A percentile compares a stretch with the other conserved stretches of the same genome.
phyloP scores from a whole-genome alignment of 495 filamentous ascomycete species.

The Daldinia vernicosa region DNA sequence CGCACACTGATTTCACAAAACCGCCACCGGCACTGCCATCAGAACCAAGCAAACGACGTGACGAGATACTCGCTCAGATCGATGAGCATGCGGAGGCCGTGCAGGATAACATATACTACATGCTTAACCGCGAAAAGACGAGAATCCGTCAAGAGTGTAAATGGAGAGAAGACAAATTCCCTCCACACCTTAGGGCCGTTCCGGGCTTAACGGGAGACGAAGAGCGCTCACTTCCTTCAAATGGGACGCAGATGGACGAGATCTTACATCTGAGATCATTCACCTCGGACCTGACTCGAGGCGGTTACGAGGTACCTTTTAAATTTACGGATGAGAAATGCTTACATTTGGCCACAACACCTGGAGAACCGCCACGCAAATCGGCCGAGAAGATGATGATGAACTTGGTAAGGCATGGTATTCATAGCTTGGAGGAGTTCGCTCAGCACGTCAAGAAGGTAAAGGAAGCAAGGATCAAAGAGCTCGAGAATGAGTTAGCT shows the following conservation, averaged over 20 bases:
- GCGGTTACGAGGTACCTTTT: constrained; percentile 23
- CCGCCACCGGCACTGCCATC: constrained; percentile 38
- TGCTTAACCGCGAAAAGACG: constrained; percentile 52
- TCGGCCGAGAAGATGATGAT: constrained; percentile 35
- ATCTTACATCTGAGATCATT: constrained; percentile 22
- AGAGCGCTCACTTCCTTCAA: constrained; percentile 18
- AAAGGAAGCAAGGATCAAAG: constrained; percentile 22
- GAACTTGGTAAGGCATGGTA: constrained; percentile 31
- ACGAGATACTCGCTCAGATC: constrained; percentile 50
- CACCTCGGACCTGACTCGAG: constrained; percentile 9
- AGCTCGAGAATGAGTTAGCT: constrained; percentile 12
- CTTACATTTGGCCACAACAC: constrained; percentile 1
- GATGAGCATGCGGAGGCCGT: constrained; percentile 53
- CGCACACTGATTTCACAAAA: constrained; percentile 48
- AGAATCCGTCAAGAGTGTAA: constrained; percentile 42
- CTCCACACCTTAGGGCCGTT: not conserved
- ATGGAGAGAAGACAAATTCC: constrained; percentile 22
- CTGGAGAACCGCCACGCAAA: constrained; percentile 34
- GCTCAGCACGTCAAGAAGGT: constrained; percentile 10
- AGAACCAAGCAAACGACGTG: constrained; percentile 46
- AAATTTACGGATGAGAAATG: constrained; percentile 22
- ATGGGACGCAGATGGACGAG: constrained; percentile 27
- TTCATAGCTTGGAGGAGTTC: constrained; percentile 32
- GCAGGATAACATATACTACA: constrained; percentile 53
- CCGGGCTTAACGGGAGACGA: constrained; percentile 24